phyloP scores from a whole-genome alignment of 2,329 filamentous ascomycete genomes.

The Fusarium napiforme region DNA sequence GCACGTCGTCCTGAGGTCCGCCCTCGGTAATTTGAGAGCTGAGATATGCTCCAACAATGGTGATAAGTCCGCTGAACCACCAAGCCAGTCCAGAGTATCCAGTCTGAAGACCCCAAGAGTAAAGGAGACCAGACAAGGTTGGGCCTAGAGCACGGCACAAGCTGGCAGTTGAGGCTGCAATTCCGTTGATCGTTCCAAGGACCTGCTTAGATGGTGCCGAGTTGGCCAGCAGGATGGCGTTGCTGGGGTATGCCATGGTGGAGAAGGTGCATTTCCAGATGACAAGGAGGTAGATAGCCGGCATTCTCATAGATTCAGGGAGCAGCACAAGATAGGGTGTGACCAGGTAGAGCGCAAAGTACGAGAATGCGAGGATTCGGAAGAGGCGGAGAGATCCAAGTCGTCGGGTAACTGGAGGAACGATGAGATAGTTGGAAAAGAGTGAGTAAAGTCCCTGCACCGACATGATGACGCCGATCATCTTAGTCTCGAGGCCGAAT shows the following conservation, averaged over 20 bases:
- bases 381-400: conserved; percentile 86
- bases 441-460: conserved; percentile 91
- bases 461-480: conserved; percentile 88
- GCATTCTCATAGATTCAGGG: conserved; percentile 75
- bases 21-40: conserved; percentile 80
- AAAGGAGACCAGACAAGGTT: conserved; percentile 85
- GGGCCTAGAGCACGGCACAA: conserved; percentile 89
- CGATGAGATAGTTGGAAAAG: conserved; percentile 84
- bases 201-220: conserved; percentile 85
- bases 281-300: conserved; percentile 80
- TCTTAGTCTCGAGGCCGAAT: conserved; percentile 83
- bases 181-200: conserved; percentile 91
- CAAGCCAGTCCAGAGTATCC: conserved; percentile 91
- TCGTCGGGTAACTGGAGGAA: conserved; percentile 78
- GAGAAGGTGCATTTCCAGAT: conserved; percentile 94
- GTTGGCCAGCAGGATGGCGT: conserved; percentile 89
- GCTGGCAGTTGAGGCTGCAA: conserved; percentile 90
- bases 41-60: conserved; percentile 77
- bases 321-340: conserved; percentile 91
- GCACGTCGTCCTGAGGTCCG: conserved; percentile 56
- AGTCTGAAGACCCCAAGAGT: conserved; percentile 79
- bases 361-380: conserved; percentile 81
- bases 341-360: conserved; percentile 87
- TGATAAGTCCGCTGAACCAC: conserved; percentile 88
- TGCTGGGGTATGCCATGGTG: conserved; percentile 90